Evolutionary conservation across 129 eudicot genomes (phyloP).

Genomic region (Lonicera japonica): DNA sequence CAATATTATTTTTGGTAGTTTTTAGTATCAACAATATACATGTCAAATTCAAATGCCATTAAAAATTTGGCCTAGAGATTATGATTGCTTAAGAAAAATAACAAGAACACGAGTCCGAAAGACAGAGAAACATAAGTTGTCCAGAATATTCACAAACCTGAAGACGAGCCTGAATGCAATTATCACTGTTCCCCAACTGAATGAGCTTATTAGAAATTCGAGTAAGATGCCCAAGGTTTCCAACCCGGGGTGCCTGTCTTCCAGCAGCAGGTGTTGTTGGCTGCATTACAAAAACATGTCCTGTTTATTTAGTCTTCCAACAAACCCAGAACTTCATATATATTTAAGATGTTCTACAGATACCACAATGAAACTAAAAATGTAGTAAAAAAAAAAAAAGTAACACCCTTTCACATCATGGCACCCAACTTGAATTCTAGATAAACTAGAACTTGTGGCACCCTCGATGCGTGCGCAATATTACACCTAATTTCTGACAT

Average conservation of each 20-base stretch:
- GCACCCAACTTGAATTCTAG: too few species aligned
- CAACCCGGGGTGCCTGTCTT: slow-evolving; percentile 50
- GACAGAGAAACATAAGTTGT: not conserved
- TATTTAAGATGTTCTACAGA: not conserved
- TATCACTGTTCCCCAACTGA: slow-evolving; percentile 55
- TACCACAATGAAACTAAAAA: not conserved
- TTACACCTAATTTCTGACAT: too few species aligned
- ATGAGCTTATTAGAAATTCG: slow-evolving; percentile 69
- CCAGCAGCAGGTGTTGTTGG: slow-evolving; percentile 67
- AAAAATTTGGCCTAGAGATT: not conserved
- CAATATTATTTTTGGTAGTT: too few species aligned
- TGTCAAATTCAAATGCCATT: not conserved
- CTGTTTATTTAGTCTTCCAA: not conserved
- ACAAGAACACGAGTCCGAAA: not conserved
- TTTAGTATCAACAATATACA: not conserved
- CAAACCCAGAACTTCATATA: not conserved
- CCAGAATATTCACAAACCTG: slow-evolving; percentile 38
- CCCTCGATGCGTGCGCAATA: too few species aligned
- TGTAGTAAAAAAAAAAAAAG: not conserved
- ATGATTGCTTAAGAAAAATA: not conserved
- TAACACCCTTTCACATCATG: too few species aligned
- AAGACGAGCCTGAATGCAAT: slow-evolving; percentile 46
- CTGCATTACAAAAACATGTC: slow-evolving; percentile 29
- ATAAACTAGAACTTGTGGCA: too few species aligned
- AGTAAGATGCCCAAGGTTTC: slow-evolving; percentile 75